These are phyloP conservation scores for Oryza officinalis DNA, from an alignment of 176 grass and related monocot species.

Conservation along the genomic window DNA sequence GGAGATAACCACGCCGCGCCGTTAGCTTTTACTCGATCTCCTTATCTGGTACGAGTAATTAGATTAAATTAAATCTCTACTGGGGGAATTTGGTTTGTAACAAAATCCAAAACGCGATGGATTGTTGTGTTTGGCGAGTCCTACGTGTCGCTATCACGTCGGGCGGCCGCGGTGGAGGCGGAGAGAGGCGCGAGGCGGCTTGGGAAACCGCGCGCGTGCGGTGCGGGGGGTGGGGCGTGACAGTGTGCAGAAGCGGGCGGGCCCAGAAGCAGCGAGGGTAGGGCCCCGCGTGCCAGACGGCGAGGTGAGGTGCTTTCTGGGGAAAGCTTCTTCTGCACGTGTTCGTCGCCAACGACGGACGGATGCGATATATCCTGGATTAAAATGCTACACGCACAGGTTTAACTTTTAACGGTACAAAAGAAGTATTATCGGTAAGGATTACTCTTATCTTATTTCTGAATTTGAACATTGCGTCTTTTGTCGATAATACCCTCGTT, in stretches of 20 bases:
- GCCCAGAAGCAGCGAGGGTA: neutral
- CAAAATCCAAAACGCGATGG: neutral
- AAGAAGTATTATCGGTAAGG: no score
- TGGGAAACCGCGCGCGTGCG: neutral
- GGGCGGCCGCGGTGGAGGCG: neutral
- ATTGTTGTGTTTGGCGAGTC: neutral
- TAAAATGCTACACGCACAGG: constrained; percentile 17
- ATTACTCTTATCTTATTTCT: no score
- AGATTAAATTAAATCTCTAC: neutral
- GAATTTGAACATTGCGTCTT: no score
- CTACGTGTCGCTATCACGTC: neutral
- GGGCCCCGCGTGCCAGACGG: constrained; percentile 31
- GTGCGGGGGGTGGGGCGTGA: neutral
- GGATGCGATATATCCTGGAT: neutral
- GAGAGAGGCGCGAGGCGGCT: neutral
- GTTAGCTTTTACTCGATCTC: neutral
- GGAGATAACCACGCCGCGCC: neutral
- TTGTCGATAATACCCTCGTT: no score
- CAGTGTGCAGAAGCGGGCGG: neutral
- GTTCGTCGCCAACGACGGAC: constrained; percentile 1
- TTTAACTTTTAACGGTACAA: neutral
- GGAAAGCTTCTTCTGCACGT: constrained; percentile 56
- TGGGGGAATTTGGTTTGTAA: neutral
- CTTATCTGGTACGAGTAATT: neutral
- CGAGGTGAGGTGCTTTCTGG: constrained; percentile 42